A percentile compares a stretch with the other conserved stretches of the same genome.
Evolutionary conservation across 805 yeast genomes (phyloP).

Genomic region (Scheffersomyces lignosus): DNA sequence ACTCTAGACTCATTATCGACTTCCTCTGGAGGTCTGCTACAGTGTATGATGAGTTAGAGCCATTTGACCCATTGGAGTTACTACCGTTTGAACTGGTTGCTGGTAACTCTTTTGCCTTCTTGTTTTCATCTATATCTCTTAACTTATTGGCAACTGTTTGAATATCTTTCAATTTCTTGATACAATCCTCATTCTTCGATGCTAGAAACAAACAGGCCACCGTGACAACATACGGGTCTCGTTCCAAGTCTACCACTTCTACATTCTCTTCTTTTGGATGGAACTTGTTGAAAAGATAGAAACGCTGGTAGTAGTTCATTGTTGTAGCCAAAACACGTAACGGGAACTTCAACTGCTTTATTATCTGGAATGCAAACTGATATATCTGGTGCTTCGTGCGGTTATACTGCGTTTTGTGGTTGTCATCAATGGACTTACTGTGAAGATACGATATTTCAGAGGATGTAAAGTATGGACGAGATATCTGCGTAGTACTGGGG

Average conservation of each 20-base stretch:
- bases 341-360: constrained; percentile 62
- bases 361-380: constrained; percentile 53
- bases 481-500: constrained; percentile 34
- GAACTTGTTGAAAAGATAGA: constrained; percentile 63
- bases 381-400: constrained; percentile 55
- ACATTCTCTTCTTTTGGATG: constrained; percentile 36
- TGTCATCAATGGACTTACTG: constrained; percentile 50
- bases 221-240: constrained; percentile 60
- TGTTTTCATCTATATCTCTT: constrained; percentile 36
- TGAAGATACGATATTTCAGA: constrained; percentile 55
- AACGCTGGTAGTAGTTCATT: constrained; percentile 72
- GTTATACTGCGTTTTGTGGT: constrained; percentile 42
- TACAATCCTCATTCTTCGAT: constrained; percentile 78
- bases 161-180: constrained; percentile 69
- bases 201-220: constrained; percentile 69
- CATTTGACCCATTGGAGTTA: constrained; percentile 3
- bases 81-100: not conserved
- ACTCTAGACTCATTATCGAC: constrained; percentile 60
- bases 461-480: constrained; percentile 62
- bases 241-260: constrained; percentile 27
- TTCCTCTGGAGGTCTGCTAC: constrained; percentile 55
- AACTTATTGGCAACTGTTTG: constrained; percentile 48
- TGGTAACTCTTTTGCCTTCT: constrained; percentile 20
- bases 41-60: constrained; percentile 8
- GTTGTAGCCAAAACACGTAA: constrained; percentile 67